phyloP scores from a whole-genome alignment of 371 early-diverging fungal species.

The Capillidium heterosporum region DNA sequence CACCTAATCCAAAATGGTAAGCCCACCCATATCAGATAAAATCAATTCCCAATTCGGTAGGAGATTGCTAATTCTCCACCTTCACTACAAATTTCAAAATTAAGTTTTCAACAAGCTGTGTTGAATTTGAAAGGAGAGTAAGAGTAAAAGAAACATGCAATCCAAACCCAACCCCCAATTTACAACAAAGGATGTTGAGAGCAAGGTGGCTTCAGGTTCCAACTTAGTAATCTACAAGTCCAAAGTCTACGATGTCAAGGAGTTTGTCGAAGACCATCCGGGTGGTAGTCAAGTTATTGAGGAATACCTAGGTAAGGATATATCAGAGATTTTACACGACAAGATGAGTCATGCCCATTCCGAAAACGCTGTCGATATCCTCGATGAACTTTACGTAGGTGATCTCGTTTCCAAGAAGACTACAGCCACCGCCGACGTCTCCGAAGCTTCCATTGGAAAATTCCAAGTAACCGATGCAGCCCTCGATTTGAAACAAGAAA shows the following conservation, averaged over 20 bases:
- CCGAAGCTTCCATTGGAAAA: neutral
- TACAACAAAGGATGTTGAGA: slow-evolving; percentile 28
- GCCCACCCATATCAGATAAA: too few relatives aligned
- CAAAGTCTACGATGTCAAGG: slow-evolving; percentile 72
- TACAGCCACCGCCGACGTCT: too few relatives aligned
- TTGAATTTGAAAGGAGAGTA: too few relatives aligned
- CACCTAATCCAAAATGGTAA: too few relatives aligned
- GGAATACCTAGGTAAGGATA: slow-evolving; percentile 55
- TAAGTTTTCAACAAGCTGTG: too few relatives aligned
- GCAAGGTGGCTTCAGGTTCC: slow-evolving; percentile 32
- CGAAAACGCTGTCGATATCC: slow-evolving; percentile 62
- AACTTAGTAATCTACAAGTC: slow-evolving; percentile 56
- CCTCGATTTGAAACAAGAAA: slow-evolving; percentile 26
- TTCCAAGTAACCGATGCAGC: slow-evolving; percentile 17
- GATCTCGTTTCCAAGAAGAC: too few relatives aligned
- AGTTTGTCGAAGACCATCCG: slow-evolving; percentile 62
- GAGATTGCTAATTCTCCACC: too few relatives aligned
- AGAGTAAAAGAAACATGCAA: neutral
- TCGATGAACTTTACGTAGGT: slow-evolving; percentile 66
- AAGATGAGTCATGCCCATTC: slow-evolving; percentile 58
- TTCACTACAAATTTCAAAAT: too few relatives aligned
- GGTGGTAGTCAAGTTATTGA: slow-evolving; percentile 60
- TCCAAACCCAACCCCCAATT: neutral
- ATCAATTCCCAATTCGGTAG: too few relatives aligned
- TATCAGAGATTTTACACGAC: slow-evolving; percentile 54